Evolutionary conservation across 2,329 filamentous ascomycete species (phyloP).

Genomic region (Shiraia bambusicola): DNA sequence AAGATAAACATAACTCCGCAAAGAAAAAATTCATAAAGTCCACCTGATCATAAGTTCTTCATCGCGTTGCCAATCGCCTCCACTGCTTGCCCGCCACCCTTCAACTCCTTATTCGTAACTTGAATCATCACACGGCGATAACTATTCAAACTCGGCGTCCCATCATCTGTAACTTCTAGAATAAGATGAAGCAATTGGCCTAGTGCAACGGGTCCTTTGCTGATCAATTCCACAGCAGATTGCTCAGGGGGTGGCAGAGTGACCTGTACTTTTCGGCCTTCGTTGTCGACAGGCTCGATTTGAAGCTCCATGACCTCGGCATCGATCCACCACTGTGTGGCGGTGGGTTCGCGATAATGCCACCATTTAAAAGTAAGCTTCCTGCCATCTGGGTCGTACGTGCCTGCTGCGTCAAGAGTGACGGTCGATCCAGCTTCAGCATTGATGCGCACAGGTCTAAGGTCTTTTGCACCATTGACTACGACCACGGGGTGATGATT

Average conservation of each 20-base stretch:
- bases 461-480: conserved; percentile 46
- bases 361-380: conserved; percentile 53
- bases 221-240: conserved; percentile 42
- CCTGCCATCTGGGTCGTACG: conserved; percentile 52
- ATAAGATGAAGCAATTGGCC: conserved; percentile 54
- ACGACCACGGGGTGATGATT: conserved; percentile 54
- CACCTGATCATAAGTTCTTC: conserved; percentile 5
- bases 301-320: conserved; percentile 46
- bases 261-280: conserved; percentile 39
- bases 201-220: conserved; percentile 39
- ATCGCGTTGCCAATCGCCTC: conserved; percentile 6
- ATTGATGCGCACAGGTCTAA: conserved; percentile 44
- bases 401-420: conserved; percentile 49
- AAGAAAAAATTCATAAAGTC: background rate
- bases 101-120: conserved; percentile 34
- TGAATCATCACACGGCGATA: conserved; percentile 51
- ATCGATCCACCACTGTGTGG: conserved; percentile 48
- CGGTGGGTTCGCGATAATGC: conserved; percentile 50
- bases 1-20: no score
- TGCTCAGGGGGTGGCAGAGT: conserved; percentile 48
- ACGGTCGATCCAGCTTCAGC: conserved; percentile 46
- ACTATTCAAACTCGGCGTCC: conserved; percentile 48
- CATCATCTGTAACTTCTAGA: conserved; percentile 52
- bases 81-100: conserved; percentile 16
- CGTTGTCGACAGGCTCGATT: conserved; percentile 32